Conservation (phyloP, 208 protist species). For the Kentomonas sorsogonicus region DNA sequence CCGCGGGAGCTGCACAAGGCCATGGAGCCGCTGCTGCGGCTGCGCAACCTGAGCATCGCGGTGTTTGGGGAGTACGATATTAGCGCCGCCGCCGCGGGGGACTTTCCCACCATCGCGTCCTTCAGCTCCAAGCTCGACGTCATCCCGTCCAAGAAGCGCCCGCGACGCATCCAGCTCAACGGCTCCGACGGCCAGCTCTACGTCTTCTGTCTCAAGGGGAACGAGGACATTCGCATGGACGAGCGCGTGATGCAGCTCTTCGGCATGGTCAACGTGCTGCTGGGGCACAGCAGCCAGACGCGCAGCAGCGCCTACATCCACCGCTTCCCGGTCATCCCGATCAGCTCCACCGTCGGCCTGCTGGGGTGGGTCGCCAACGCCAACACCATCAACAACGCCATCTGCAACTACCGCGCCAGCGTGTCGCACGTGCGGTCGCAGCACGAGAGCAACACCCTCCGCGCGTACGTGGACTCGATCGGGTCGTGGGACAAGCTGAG, state of each 20-base stretch:
- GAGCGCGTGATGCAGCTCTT: slow-evolving; percentile 99
- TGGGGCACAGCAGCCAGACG: slow-evolving; percentile 91
- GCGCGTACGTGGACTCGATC: slow-evolving; percentile 85
- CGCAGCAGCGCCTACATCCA: slow-evolving; percentile 88
- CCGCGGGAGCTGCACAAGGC: slow-evolving; percentile 90
- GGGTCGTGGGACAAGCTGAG: slow-evolving; percentile 85
- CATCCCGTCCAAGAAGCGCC: slow-evolving; percentile 99
- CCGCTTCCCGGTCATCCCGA: slow-evolving; percentile 98
- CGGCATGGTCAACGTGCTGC: slow-evolving; percentile 99
- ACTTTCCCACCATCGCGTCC: slow-evolving; percentile 91
- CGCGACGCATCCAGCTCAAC: slow-evolving; percentile 95
- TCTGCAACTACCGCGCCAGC: slow-evolving; percentile 95
- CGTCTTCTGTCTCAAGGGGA: slow-evolving; percentile 98
- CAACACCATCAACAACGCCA: slow-evolving; percentile 98
- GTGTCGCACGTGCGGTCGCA: slow-evolving; percentile 83
- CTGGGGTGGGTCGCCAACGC: slow-evolving; percentile 98
- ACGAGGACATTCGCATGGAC: slow-evolving; percentile 98
- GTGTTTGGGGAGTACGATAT: slow-evolving; percentile 97
- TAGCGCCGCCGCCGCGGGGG: slow-evolving; percentile 46
- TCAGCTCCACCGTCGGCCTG: slow-evolving; percentile 98
- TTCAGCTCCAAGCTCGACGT: slow-evolving; percentile 95
- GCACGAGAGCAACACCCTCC: slow-evolving; percentile 75
- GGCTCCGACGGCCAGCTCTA: slow-evolving; percentile 96
- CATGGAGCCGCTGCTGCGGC: slow-evolving; percentile 93
- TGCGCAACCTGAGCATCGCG: slow-evolving; percentile 93